phyloP scores from a whole-genome alignment of 2,329 filamentous ascomycete species.

The Fusarium sp. region DNA sequence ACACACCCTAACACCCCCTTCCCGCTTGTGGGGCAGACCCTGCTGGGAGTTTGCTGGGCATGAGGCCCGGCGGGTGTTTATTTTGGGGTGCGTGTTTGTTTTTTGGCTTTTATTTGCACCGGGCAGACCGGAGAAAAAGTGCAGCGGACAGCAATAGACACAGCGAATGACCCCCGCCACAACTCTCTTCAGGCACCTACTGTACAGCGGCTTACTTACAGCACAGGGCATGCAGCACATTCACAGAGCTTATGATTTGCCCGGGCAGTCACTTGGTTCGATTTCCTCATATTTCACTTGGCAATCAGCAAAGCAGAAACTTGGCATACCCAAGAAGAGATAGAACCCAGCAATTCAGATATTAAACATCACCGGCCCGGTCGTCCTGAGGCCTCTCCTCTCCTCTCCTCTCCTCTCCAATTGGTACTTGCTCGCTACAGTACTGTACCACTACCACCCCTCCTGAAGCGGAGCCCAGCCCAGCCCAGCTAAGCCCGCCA shows the following conservation, averaged over 20 bases:
- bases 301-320: background rate
- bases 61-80: constrained; percentile 24
- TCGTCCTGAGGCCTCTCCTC: constrained; percentile 22
- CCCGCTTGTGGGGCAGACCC: constrained; percentile 28
- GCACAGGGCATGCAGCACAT: background rate
- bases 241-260: background rate
- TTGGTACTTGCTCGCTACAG: constrained; percentile 5
- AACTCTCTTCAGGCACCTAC: background rate
- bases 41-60: constrained; percentile 26
- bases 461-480: constrained; percentile 25
- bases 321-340: constrained; percentile 7
- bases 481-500: constrained; percentile 34
- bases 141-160: background rate
- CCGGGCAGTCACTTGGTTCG: background rate
- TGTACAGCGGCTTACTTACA: constrained; percentile 6
- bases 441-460: constrained; percentile 32
- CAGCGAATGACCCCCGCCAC: constrained; percentile 12
- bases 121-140: constrained; percentile 5
- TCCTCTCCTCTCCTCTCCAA: background rate
- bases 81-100: background rate
- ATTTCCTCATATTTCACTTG: background rate
- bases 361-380: constrained; percentile 36
- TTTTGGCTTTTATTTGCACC: constrained; percentile 5
- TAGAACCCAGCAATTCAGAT: background rate
- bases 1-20: constrained; percentile 38